These are phyloP conservation scores for Beauveria caledonica DNA, from an alignment of 2,329 filamentous ascomycete genomes.

Conservation along the genomic window DNA sequence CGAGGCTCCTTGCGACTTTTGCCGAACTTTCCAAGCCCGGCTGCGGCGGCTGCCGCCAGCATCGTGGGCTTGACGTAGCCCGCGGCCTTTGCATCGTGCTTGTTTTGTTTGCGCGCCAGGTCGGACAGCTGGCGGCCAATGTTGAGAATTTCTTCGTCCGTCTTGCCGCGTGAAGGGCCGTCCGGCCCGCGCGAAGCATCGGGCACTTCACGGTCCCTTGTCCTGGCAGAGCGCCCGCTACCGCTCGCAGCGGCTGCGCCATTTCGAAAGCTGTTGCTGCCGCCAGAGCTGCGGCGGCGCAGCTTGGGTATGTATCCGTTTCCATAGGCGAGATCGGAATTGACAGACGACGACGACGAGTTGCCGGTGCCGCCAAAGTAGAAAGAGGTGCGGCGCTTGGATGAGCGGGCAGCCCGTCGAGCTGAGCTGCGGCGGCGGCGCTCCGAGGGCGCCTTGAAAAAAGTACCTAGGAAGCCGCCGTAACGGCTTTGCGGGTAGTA, in stretches of 20 bases:
- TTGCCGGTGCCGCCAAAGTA: conserved; percentile 40
- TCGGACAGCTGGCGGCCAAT: conserved; percentile 47
- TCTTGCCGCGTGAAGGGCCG: conserved; percentile 26
- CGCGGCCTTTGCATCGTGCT: conserved; percentile 37
- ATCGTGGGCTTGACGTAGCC: conserved; percentile 22
- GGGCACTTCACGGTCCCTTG: neutral
- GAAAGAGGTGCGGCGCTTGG: conserved; percentile 22
- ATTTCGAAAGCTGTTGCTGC: conserved; percentile 16
- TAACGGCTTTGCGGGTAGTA: conserved; percentile 37
- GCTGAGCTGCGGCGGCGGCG: conserved; percentile 32
- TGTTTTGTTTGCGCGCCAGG: conserved; percentile 43
- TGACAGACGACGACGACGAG: conserved; percentile 59
- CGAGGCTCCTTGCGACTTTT: conserved; percentile 26
- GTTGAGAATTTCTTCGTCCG: conserved; percentile 50
- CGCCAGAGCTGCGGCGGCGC: conserved; percentile 17
- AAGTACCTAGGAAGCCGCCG: conserved; percentile 51
- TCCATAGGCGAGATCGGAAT: conserved; percentile 62
- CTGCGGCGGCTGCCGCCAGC: conserved; percentile 31
- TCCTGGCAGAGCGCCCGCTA: neutral
- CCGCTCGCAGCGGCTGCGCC: neutral
- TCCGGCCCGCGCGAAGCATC: neutral
- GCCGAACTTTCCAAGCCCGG: conserved; percentile 31
- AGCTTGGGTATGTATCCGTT: conserved; percentile 44
- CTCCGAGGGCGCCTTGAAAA: conserved; percentile 55
- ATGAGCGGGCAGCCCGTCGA: neutral